Base-by-base conservation (phyloP, 164 flowering plant genomes). In the Sextonia rubra region DNA sequence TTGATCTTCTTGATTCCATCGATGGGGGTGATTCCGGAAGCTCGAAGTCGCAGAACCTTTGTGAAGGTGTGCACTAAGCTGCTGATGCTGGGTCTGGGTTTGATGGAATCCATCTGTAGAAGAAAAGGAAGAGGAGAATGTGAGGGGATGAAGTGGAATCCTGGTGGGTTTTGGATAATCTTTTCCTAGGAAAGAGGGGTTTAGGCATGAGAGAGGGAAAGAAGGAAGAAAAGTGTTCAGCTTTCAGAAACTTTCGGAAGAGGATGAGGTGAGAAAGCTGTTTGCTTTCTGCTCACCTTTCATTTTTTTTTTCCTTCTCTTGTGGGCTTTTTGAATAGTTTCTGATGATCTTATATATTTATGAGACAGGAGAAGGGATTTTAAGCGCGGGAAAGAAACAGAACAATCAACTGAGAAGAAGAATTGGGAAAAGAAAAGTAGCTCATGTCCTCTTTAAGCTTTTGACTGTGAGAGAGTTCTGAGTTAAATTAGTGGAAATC, bases 91-190 rank as follows among this genome's bases (percentile, higher is more conserved):
- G 83, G 86, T 27, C 47, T 62, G 3, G 85, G 78, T 56, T 81
- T 83, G 26, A 80, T 81, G 0, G 90, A 77, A 60, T 89, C 93
- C 93, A 91, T 91, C 87, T 87, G 83, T 75, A 76, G 25, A 47
- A 69, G 44, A 68, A 66, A 72, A 56, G 20, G 37, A 60, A 20
- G 24, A 72, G 29, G 32, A 64, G 4, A 20, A 52, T 52, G 58
- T 52, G 4, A 52, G n/a, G n/a, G 58, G 7, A 3, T 52, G 44
- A 37, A 32, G 44, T n/a, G 24, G 7, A 52, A 22, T 25, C 66
- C 29, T 32, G 14, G 22, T 58, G 30, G 9, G 65, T 37, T 37
- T 37, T 1, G 44, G 44, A 37, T 37, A 37, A 5, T 37, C 44
- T 37, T 7, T 32, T 32, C 0, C 3, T 11, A 26, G 63, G 22